Base-by-base conservation (phyloP, 1,284 basidiomycete species). In the Cryptococcus hybrid region DNA sequence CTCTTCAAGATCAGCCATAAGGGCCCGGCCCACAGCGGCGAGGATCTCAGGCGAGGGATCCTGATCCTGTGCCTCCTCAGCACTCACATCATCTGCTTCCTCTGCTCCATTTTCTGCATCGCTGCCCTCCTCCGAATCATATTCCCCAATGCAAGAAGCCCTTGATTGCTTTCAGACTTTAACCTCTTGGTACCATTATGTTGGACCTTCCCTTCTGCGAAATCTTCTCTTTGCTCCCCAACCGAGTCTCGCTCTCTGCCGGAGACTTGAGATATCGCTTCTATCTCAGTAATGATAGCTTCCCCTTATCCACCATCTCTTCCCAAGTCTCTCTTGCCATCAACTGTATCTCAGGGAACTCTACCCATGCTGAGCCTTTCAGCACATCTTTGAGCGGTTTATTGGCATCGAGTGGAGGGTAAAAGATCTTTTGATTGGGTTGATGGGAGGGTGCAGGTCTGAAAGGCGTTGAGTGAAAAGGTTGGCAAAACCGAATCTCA, bases 331-430 rank as follows among this genome's bases (percentile, higher is more conserved):
- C 78, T 50, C 84, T 82, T 51, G 86, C 82, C 79, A 84, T 86
- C 3, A 93, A 76, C 51, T 89, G 85, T 45, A 94, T 84, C 0
- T 85, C 85, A 3, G 91, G 90, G 67, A 85, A 92, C 74, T 93
- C 91, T 46, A 88, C 81, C 68, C 90, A 90, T 39, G 84, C 80
- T 51, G 84, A 88, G 47, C 84, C 78, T 47, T 77, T 80, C 47
- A 93, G 78, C 6, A 82, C 75, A 7, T 73, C 66, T 6, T 75
- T 69, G 13, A 93, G 78, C 13, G 81, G 73, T 49, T 79, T 64
- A 3, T 71, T 70, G 3, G 82, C 75, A 55, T 88, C 83, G 5
- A 91, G 76, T 38, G 82, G 82, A 62, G 86, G 81, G 72, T 85
- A 88, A 72, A 60, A 78, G 56, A 59, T 66, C 52, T 55, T 62